Percentiles rank a stretch among this genome's conserved stretches.
phyloP scores from a whole-genome alignment of 2,329 filamentous ascomycete species.

The Phialophora macrospora region DNA sequence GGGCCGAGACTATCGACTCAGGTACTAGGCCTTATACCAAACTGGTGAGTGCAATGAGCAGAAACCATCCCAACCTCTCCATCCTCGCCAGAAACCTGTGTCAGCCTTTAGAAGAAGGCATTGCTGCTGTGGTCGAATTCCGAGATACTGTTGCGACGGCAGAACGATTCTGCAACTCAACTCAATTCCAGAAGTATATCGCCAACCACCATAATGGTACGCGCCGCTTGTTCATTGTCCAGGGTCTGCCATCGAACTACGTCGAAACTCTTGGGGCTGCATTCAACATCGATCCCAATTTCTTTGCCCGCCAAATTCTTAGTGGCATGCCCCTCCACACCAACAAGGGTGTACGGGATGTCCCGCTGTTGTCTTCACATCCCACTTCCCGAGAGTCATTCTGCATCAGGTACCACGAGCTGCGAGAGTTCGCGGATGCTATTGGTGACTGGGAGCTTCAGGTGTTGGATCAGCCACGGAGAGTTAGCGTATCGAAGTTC shows the following conservation, averaged over 20 bases:
- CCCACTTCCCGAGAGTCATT: constrained; percentile 9
- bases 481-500: constrained; percentile 10
- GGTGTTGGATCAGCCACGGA: not conserved
- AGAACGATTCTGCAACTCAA: constrained; percentile 1
- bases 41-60: not conserved
- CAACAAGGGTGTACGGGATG: not conserved
- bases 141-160: not conserved
- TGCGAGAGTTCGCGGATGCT: constrained; percentile 1
- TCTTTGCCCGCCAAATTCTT: constrained; percentile 8
- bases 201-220: not conserved
- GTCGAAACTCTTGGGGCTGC: constrained; percentile 2
- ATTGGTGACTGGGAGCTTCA: constrained; percentile 10
- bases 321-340: constrained; percentile 3
- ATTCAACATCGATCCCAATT: constrained; percentile 14
- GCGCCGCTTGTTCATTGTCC: constrained; percentile 3
- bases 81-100: not conserved
- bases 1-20: not conserved
- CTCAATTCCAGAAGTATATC: not conserved
- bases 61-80: not conserved
- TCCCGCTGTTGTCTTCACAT: constrained; percentile 9
- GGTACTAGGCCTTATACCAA: not conserved
- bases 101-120: not conserved
- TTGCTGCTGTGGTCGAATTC: constrained; percentile 1
- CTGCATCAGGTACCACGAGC: constrained; percentile 10
- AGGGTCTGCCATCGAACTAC: constrained; percentile 5